These are phyloP conservation scores for Neurospora sp. DNA, from an alignment of 495 filamentous ascomycete species.

Conservation along the genomic window DNA sequence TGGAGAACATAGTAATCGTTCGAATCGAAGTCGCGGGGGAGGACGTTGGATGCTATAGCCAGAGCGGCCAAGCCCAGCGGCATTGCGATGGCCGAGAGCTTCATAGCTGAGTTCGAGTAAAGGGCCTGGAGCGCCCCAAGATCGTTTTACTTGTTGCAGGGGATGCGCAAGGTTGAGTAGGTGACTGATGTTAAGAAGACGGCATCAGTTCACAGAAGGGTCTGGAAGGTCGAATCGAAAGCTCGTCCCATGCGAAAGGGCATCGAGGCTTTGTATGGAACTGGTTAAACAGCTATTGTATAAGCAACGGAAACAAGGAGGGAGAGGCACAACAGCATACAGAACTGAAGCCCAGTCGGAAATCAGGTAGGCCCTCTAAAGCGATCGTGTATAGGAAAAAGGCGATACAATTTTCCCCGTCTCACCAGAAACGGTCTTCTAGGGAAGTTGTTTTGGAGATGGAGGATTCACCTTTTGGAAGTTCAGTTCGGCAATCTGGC, in stretches of 20 bases:
- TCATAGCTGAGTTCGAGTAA: slow-evolving; percentile 26
- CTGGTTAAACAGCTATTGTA: not conserved
- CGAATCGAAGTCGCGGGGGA: slow-evolving; percentile 47
- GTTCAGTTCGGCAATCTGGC: not conserved
- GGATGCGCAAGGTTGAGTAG: not conserved
- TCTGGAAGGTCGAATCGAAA: not conserved
- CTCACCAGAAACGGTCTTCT: not conserved
- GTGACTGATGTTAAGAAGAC: not conserved
- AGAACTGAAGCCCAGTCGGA: not conserved
- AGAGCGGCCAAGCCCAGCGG: slow-evolving; percentile 34
- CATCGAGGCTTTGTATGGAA: not conserved
- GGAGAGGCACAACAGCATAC: not conserved
- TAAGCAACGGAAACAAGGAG: not conserved
- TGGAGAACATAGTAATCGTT: slow-evolving; percentile 90
- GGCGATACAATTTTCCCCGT: not conserved
- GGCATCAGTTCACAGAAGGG: not conserved
- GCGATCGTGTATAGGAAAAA: not conserved
- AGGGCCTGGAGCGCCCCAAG: not conserved
- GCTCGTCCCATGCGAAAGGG: not conserved
- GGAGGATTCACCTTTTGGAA: not conserved
- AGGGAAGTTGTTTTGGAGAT: not conserved
- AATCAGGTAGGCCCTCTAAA: not conserved
- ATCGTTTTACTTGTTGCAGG: not conserved
- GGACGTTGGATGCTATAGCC: slow-evolving; percentile 26
- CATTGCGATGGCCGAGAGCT: slow-evolving; percentile 20